Evolutionary conservation across 1,284 basidiomycete genomes (phyloP).

Genomic region (Trichosporon ovoides): DNA sequence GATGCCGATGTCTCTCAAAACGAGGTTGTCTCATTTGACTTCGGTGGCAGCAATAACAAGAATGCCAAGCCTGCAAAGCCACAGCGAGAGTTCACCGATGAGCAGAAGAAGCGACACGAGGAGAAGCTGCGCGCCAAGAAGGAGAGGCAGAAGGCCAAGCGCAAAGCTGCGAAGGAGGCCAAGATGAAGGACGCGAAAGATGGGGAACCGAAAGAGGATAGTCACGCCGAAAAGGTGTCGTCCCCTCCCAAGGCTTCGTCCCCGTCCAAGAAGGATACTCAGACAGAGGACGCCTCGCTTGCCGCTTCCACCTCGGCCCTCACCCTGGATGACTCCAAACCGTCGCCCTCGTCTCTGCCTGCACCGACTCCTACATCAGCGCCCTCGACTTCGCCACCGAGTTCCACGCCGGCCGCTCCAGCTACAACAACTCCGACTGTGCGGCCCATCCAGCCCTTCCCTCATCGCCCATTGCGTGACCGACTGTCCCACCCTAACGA

Average conservation of each 20-base stretch:
- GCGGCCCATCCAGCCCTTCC: slow-evolving; percentile 11
- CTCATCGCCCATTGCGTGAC: slow-evolving; percentile 63
- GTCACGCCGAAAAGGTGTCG: too few species aligned
- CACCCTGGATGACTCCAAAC: slow-evolving; percentile 20
- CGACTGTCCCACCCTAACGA: slow-evolving; percentile 50
- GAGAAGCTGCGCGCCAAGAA: slow-evolving; percentile 27
- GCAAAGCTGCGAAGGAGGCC: slow-evolving; percentile 27
- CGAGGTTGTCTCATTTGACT: slow-evolving; percentile 25
- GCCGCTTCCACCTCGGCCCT: slow-evolving; percentile 28
- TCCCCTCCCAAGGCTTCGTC: background rate
- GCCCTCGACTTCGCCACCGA: background rate
- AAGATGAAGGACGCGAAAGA: slow-evolving; percentile 6
- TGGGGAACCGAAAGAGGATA: slow-evolving; percentile 5
- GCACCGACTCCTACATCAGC: background rate
- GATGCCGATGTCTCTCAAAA: slow-evolving; percentile 17
- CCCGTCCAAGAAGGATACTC: background rate
- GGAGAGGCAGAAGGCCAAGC: slow-evolving; percentile 35
- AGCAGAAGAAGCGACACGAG: slow-evolving; percentile 25
- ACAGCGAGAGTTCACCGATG: slow-evolving; percentile 30
- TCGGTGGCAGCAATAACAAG: background rate
- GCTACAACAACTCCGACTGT: slow-evolving; percentile 48
- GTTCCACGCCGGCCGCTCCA: slow-evolving; percentile 39
- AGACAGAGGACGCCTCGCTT: slow-evolving; percentile 14
- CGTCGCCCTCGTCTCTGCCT: background rate
- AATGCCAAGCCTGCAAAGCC: background rate